Conservation (phyloP, 257 asterid species). For the Solanum piurae region DNA sequence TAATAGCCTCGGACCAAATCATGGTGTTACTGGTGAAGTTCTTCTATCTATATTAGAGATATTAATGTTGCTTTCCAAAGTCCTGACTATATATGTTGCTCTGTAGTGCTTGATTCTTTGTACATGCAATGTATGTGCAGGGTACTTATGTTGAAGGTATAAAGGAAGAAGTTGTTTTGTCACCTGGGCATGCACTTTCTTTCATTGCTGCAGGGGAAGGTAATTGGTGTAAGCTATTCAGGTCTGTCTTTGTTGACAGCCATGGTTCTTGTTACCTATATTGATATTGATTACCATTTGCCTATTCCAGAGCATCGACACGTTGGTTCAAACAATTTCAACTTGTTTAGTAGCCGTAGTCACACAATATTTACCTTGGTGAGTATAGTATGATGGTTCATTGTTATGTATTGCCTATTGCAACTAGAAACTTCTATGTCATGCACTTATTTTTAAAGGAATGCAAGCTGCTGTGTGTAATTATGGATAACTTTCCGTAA, state of each 20-base stretch:
- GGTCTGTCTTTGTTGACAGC: not conserved
- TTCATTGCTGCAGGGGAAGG: constrained; percentile 99
- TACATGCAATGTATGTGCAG: constrained; percentile 26
- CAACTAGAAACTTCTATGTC: not conserved
- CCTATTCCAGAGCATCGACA: constrained; percentile 90
- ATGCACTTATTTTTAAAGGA: not conserved
- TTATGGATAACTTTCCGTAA: not conserved
- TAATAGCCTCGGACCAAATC: not conserved
- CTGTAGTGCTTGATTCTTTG: not conserved
- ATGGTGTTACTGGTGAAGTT: not conserved
- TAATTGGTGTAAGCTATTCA: constrained; percentile 7
- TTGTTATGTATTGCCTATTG: not conserved
- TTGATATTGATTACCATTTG: constrained; percentile 6
- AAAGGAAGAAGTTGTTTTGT: constrained; percentile 95
- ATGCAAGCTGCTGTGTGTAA: not conserved
- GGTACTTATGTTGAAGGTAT: constrained; percentile 99
- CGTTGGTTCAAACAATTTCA: constrained; percentile 96
- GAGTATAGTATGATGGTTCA: constrained; percentile 14
- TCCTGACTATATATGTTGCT: not conserved
- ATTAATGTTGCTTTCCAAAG: not conserved
- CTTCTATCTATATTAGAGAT: not conserved
- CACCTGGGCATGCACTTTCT: constrained; percentile 99
- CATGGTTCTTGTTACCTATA: not conserved
- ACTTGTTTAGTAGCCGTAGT: constrained; percentile 98
- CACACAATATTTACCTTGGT: constrained; percentile 98